Evolutionary conservation across 2,329 filamentous ascomycete genomes (phyloP), one percentile per base, ranked within the genome.

Genomic region (Penicillium sp.): DNA sequence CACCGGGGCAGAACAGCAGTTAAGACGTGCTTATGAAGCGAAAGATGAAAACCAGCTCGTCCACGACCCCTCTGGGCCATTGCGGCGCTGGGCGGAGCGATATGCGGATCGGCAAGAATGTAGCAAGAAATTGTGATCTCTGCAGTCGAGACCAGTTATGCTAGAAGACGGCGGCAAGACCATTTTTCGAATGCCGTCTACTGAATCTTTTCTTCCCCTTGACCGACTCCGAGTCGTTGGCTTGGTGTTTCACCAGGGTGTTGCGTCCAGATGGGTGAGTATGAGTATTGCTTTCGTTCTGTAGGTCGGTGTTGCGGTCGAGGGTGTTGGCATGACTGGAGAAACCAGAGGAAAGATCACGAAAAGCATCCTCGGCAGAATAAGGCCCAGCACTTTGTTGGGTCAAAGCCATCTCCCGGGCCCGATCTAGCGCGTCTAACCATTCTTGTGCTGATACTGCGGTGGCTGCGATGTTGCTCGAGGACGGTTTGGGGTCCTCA

Each of bases 141-240:
- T n/a, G n/a, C n/a, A n/a, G n/a, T n/a, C n/a, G n/a, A n/a, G n/a
- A n/a, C n/a, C n/a, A n/a, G n/a, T 14, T n/a, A 30, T 15, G 42
- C 66, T 65, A 94, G 62, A 96, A 95, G 35, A 87, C 86, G 33
- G 90, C 86, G 18, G 88, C 88, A 33, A 95, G 77, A n/a, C 91
- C 90, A 64, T 88, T 95, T 70, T 94, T 94, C 11, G 87, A 94
- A 68, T 95, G 88, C 53, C 91, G 78, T 69, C 93, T 93, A 70
- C 89, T 95, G 68, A 96, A 97, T 33, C 79, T 68, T 59, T 81
- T 81, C 52, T 75, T 72, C 33, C 76, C 76, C 60, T 79, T 80
- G 11, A 75, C 56, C n/a, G 74, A 77, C 36, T 78, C 76, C 33
- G 67, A 64, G 50, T 78, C 75, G 34, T 65, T 68, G 17, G 54